These are phyloP conservation scores for Corynespora cassiicola DNA, from an alignment of 2,329 filamentous ascomycete genomes.

Conservation along the genomic window DNA sequence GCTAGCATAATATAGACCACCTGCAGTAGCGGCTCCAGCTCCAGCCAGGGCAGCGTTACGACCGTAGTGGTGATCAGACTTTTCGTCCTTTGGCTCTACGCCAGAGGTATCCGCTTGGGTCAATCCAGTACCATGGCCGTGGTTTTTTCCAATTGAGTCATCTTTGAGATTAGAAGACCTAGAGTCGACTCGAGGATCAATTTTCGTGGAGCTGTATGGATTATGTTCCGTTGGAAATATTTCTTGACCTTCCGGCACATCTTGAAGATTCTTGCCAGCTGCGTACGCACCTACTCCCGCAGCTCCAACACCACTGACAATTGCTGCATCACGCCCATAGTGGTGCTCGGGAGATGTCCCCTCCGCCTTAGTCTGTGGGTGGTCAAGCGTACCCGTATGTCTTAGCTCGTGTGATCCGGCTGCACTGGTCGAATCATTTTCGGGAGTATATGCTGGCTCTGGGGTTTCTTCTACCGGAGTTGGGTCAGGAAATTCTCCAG, in stretches of 20 bases:
- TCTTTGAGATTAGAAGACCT: slow-evolving; percentile 18
- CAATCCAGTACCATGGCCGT: slow-evolving; percentile 9
- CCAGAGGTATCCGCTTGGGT: slow-evolving; percentile 6
- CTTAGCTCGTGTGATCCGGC: slow-evolving; percentile 23
- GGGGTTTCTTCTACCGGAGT: slow-evolving; percentile 35
- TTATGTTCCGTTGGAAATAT: slow-evolving; percentile 22
- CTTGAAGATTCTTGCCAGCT: slow-evolving; percentile 17
- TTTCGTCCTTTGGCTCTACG: slow-evolving; percentile 14
- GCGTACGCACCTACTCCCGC: slow-evolving; percentile 29
- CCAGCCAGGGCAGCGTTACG: slow-evolving; percentile 27
- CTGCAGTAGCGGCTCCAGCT: slow-evolving; percentile 21
- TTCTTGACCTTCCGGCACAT: slow-evolving; percentile 10
- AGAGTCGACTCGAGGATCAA: slow-evolving; percentile 36
- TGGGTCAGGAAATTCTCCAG: slow-evolving; percentile 39
- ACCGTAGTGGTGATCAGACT: slow-evolving; percentile 31
- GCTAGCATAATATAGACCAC: slow-evolving; percentile 9
- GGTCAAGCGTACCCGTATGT: slow-evolving; percentile 30
- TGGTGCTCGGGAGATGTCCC: slow-evolving; percentile 24
- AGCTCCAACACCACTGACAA: slow-evolving; percentile 30
- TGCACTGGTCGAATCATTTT: slow-evolving; percentile 8
- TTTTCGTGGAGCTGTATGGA: slow-evolving; percentile 30
- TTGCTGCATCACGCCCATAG: slow-evolving; percentile 30
- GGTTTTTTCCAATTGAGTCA: slow-evolving; percentile 11
- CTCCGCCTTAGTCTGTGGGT: slow-evolving; percentile 17
- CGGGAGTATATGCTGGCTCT: slow-evolving; percentile 8